Conservation (phyloP, 2,329 filamentous ascomycete species). For the Orbilia ellipsospora region DNA sequence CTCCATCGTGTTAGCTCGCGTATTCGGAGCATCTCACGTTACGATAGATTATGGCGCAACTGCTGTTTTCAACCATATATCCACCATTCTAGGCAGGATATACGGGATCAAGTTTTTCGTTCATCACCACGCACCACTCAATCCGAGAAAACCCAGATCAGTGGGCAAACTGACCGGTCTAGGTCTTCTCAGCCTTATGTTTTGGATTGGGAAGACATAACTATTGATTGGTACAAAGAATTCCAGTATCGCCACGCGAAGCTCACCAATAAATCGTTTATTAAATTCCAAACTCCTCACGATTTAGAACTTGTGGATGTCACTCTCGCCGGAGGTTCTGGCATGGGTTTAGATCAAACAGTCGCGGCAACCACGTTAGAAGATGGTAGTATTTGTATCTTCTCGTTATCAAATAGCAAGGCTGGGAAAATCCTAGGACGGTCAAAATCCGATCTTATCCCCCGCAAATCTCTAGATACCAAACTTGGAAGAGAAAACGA, state of each 20-base stretch:
- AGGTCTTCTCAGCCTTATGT: constrained; percentile 22
- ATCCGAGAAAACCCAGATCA: constrained; percentile 15
- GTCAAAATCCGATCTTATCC: constrained; percentile 50
- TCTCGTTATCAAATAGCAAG: constrained; percentile 53
- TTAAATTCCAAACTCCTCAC: constrained; percentile 49
- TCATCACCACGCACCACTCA: not conserved
- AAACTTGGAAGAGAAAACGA: constrained; percentile 7
- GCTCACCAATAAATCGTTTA: constrained; percentile 42
- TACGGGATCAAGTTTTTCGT: not conserved
- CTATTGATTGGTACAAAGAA: constrained; percentile 59
- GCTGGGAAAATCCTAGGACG: constrained; percentile 48
- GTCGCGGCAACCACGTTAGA: constrained; percentile 55
- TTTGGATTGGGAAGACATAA: constrained; percentile 42
- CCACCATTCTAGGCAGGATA: not conserved
- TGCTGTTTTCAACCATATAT: constrained; percentile 6
- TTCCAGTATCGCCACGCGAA: constrained; percentile 58
- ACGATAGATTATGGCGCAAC: constrained; percentile 24
- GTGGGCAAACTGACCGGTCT: constrained; percentile 4
- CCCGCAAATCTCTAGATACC: constrained; percentile 14
- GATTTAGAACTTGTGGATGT: constrained; percentile 56
- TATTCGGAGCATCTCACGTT: constrained; percentile 42
- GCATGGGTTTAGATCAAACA: constrained; percentile 16
- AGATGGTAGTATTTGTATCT: constrained; percentile 57
- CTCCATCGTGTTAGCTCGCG: constrained; percentile 50
- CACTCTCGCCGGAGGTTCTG: constrained; percentile 36